Evolutionary conservation across 768 basidiomycete species (phyloP), one percentile per base, ranked within the genome.

Genomic region (Sarcodon aspratus): DNA sequence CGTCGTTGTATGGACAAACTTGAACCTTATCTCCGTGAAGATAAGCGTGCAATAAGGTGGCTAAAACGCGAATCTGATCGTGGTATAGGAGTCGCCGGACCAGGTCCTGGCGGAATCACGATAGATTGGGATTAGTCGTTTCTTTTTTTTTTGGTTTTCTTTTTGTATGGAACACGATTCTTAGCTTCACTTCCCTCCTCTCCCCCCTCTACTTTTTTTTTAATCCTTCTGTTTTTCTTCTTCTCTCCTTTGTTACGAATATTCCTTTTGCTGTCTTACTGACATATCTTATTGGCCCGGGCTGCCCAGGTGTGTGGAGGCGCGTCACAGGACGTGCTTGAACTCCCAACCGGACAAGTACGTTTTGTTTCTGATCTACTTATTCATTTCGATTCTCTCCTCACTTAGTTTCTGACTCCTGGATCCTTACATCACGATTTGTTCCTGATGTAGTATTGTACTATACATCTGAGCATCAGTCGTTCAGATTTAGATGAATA

Each of bases 41-140:
- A 92, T 63, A 84, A 83, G 65, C 79, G 86, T 32, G 88, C 89
- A 12, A 57, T 81, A 57, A 84, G 79, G 57, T 93, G 84, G 83
- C 74, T 93, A 37, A 79, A 79, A 60, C 73, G 84, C 45, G 85
- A 90, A 63, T 75, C 79, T 33, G 79, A 86, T 45, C 77, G 85
- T 42, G 78, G 79, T 31, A 84, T 90, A 51, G 88, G 87, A 37
- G 65, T 90, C 38, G 79, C 82, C 36, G 66, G 55, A 34, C 62
- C 78, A 18, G 75, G 74, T 21, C 80, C 83, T 10, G 85, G 78
- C 32, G 85, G 86, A 48, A 67, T 90, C 52, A 67, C 75, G 47
- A 84, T 91, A 54, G 86, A 91, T 52, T 91, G 87, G 87, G 79
- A 81, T 59, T 89, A 42, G 40, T 42, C 9, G 13, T n/a, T 42